Base-by-base conservation (phyloP, 2,329 filamentous ascomycete genomes). In the Diaporthe batatas region DNA sequence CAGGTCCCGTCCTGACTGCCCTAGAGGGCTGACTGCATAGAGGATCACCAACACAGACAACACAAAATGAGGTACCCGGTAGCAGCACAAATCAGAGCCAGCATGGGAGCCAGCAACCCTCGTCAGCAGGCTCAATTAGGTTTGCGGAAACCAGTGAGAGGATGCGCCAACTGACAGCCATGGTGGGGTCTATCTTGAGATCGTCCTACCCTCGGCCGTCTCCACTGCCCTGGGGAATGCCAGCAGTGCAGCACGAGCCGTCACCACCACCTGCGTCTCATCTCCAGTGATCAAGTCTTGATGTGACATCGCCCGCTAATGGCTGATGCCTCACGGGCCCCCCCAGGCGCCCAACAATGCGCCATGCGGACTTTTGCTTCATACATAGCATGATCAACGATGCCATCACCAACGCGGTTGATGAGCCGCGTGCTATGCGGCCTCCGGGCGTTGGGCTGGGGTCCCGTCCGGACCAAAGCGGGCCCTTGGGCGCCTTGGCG, bases 371-470 rank as follows among this genome's bases (percentile, higher is more conserved):
- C 16, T 2, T 34, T 21, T 21, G 55, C 10, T 36, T 25, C 68
- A 29, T 62, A 53, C 68, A 53, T 42, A 44, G 42, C 55, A 25
- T 51, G 47, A 67, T 70, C 68, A 70, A 62, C 68, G 44, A 70
- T 59, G 55, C 68, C 55, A 62, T 62, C 21, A 53, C 68, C 68
- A 59, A 53, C 44, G 62, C 36, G 11, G 55, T 14, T 42, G 34
- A 36, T 32, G 62, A 67, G 62, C 47, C 62, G 62, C 32, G 62
- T 53, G 36, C 34, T 49, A 70, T 70, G 68, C 68, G 68, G 68
- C 68, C 68, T 70, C 68, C 68, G 55, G 29, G 23, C 68, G 54
- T 59, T 58, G 68, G 55, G 55, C 55, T 51, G 18, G 23, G 32
- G 44, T 51, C 12, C 54, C 47, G 44, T 62, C 68, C 44, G 55